Conservation (phyloP, 495 filamentous ascomycete species). For the Podospora anserina region DNA sequence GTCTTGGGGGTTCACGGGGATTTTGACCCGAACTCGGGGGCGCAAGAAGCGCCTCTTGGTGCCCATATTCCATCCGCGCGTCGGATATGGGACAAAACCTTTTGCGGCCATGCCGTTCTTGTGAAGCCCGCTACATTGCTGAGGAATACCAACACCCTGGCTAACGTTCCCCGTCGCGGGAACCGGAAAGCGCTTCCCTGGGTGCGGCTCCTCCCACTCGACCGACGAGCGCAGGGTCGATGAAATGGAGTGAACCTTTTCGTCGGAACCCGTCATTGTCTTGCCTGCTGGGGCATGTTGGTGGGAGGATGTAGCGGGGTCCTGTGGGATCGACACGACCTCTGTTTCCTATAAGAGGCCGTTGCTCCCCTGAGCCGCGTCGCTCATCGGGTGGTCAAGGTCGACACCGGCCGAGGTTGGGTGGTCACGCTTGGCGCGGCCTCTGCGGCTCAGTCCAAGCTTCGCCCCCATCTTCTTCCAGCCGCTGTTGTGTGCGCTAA, state of each 20-base stretch:
- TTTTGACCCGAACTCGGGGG: slow-evolving; percentile 34
- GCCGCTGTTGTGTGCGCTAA: slow-evolving; percentile 52
- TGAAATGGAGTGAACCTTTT: slow-evolving; percentile 17
- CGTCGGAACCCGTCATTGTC: slow-evolving; percentile 17
- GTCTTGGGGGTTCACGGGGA: slow-evolving; percentile 38
- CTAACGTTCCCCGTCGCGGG: slow-evolving; percentile 31
- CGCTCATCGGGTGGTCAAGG: slow-evolving; percentile 26
- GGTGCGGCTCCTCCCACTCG: slow-evolving; percentile 49
- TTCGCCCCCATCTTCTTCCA: slow-evolving; percentile 88
- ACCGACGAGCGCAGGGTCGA: slow-evolving; percentile 20
- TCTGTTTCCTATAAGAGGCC: slow-evolving; percentile 52
- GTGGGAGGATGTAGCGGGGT: slow-evolving; percentile 32
- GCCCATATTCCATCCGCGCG: slow-evolving; percentile 20
- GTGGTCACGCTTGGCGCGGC: slow-evolving; percentile 40
- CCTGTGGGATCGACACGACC: slow-evolving; percentile 48
- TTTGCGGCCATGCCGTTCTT: slow-evolving; percentile 55
- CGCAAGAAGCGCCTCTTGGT: slow-evolving; percentile 29
- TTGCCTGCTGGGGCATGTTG: slow-evolving; percentile 19
- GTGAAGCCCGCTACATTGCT: slow-evolving; percentile 35
- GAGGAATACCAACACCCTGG: slow-evolving; percentile 27
- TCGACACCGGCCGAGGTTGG: slow-evolving; percentile 33
- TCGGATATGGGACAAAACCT: slow-evolving; percentile 31
- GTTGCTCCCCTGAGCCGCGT: slow-evolving; percentile 31
- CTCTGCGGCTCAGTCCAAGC: slow-evolving; percentile 65
- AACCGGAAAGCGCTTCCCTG: slow-evolving; percentile 41